Conservation (phyloP, 495 filamentous ascomycete species). For the Neurospora tetrasperma region DNA sequence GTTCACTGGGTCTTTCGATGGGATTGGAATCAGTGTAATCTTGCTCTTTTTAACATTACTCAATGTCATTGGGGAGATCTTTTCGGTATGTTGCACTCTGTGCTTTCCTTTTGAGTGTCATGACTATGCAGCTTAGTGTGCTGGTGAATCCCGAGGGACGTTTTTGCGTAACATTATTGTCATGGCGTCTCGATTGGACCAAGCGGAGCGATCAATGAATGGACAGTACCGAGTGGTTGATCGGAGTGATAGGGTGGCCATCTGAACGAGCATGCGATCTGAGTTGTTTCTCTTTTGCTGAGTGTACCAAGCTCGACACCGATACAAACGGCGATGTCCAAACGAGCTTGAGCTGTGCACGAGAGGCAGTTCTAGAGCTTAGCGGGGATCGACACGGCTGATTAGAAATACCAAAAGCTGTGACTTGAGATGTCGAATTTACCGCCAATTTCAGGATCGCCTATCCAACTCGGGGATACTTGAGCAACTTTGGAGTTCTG, state of each 20-base stretch:
- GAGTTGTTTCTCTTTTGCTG: background rate
- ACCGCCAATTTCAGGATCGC: background rate
- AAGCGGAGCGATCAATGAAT: background rate
- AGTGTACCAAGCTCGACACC: background rate
- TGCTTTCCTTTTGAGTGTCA: conserved; percentile 10
- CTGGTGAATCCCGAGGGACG: background rate
- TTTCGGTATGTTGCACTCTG: conserved; percentile 10
- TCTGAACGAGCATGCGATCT: background rate
- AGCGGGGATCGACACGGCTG: background rate
- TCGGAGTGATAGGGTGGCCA: background rate
- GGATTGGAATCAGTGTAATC: conserved; percentile 46
- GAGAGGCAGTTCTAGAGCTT: background rate
- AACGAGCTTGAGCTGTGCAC: background rate
- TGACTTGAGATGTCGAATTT: background rate
- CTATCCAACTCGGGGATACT: background rate
- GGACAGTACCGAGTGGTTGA: background rate
- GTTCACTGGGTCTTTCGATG: conserved; percentile 51
- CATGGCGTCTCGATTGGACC: background rate
- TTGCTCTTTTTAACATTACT: conserved; percentile 38
- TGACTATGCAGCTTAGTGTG: conserved; percentile 10
- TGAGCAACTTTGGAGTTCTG: background rate
- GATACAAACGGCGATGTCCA: background rate
- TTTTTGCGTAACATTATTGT: background rate
- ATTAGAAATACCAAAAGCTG: background rate
- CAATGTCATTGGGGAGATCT: conserved; percentile 21